A percentile compares a stretch with the other conserved stretches of the same genome.
Conservation (phyloP, 192 early-diverging fungal species). For the Geranomyces variabilis region DNA sequence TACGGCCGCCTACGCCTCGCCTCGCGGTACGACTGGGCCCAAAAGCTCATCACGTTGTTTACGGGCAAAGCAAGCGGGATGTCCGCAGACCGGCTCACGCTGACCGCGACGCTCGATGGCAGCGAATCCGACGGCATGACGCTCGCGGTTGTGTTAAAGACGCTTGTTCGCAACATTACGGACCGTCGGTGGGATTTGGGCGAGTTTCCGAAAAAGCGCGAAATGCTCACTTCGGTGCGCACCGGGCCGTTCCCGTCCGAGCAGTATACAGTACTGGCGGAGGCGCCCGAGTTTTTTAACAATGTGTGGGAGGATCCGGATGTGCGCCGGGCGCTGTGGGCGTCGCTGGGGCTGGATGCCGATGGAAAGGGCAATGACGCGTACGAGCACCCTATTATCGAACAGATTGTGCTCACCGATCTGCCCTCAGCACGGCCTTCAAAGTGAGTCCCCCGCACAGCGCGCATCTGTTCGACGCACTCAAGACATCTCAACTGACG, state of each 20-base stretch:
- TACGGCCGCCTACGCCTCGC: conserved; percentile 63
- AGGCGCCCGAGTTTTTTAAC: conserved; percentile 57
- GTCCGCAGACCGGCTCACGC: conserved; percentile 20
- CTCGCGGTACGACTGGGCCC: conserved; percentile 58
- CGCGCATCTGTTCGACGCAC: no score
- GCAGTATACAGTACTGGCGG: conserved; percentile 55
- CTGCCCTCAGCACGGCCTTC: conserved; percentile 62
- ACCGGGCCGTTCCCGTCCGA: conserved; percentile 44
- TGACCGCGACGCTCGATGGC: conserved; percentile 43
- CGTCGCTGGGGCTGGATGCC: conserved; percentile 42
- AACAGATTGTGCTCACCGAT: conserved; percentile 65
- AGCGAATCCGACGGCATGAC: conserved; percentile 58
- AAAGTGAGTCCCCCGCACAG: conserved; percentile 30
- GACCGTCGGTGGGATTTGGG: conserved; percentile 68
- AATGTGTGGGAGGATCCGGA: conserved; percentile 54
- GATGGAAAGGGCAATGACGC: conserved; percentile 37
- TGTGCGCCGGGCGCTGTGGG: conserved; percentile 46
- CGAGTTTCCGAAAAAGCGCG: conserved; percentile 44
- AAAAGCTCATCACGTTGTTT: conserved; percentile 48
- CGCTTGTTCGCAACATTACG: conserved; percentile 55
- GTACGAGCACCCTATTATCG: conserved; percentile 47
- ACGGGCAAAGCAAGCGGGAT: conserved; percentile 3
- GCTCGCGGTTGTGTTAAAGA: conserved; percentile 68
- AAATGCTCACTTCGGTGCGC: conserved; percentile 10
- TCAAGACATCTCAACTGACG: background rate